phyloP scores from a whole-genome alignment of 257 asterid genomes.

The Plectranthus barbatus region DNA sequence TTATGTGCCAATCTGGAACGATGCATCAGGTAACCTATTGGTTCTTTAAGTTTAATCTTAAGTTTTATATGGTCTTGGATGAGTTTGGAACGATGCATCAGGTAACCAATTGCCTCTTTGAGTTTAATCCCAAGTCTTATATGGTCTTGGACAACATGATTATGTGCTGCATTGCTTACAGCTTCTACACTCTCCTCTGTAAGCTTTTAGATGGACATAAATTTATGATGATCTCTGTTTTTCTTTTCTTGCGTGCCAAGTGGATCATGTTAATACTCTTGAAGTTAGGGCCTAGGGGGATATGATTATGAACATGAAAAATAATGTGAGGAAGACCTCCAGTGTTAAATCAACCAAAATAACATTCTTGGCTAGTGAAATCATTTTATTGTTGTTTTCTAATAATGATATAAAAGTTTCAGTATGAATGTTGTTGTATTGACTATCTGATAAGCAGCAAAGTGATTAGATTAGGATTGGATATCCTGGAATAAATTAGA shows the following conservation, averaged over 20 bases:
- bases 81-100: no score
- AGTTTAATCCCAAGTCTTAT: neutral
- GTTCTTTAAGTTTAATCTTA: no score
- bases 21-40: no score
- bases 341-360: neutral
- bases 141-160: neutral
- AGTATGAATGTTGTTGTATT: neutral
- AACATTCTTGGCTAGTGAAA: neutral
- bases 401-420: neutral
- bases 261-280: no score
- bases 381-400: neutral
- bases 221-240: neutral
- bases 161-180: neutral
- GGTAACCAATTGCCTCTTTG: conserved; percentile 26
- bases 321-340: neutral
- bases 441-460: neutral
- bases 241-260: neutral
- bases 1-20: conserved; percentile 57
- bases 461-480: no score
- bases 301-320: neutral
- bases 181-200: neutral
- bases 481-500: no score
- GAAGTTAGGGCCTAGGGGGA: neutral
- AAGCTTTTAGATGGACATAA: neutral
- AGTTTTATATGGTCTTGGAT: no score